phyloP scores from a whole-genome alignment of 83 land plant species.

The Picea engelmannii region DNA sequence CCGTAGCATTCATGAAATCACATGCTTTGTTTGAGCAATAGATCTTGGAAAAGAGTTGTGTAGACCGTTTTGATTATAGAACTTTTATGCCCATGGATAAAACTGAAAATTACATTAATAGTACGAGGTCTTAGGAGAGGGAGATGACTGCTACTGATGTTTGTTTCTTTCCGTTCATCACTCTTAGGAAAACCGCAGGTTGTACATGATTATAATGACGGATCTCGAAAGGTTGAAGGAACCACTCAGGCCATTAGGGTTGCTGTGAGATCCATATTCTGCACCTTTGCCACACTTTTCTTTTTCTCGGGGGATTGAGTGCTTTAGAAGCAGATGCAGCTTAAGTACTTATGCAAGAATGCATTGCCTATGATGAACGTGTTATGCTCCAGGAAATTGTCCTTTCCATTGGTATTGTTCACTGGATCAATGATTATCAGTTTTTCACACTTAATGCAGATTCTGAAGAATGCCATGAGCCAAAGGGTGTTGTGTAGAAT shows the following conservation, averaged over 20 bases:
- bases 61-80: slow-evolving; percentile 18
- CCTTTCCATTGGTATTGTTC: slow-evolving; percentile 61
- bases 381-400: slow-evolving; percentile 82
- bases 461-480: slow-evolving; percentile 9
- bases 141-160: not conserved
- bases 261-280: slow-evolving; percentile 52
- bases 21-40: slow-evolving; percentile 53
- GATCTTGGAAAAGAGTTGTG: slow-evolving; percentile 30
- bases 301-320: slow-evolving; percentile 50
- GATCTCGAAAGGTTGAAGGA: not conserved
- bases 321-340: slow-evolving; percentile 38
- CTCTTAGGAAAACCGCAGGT: not conserved
- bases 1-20: slow-evolving; percentile 60
- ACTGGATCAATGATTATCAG: slow-evolving; percentile 79
- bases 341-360: slow-evolving; percentile 47
- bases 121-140: not conserved
- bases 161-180: not conserved
- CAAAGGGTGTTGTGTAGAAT: not conserved
- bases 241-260: slow-evolving; percentile 14
- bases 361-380: slow-evolving; percentile 39
- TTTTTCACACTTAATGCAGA: slow-evolving; percentile 21
- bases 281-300: slow-evolving; percentile 66
- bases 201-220: not conserved
- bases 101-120: not conserved
- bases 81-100: not conserved